Base-by-base conservation (phyloP, 1,284 basidiomycete species). In the Leccinum proliferum region DNA sequence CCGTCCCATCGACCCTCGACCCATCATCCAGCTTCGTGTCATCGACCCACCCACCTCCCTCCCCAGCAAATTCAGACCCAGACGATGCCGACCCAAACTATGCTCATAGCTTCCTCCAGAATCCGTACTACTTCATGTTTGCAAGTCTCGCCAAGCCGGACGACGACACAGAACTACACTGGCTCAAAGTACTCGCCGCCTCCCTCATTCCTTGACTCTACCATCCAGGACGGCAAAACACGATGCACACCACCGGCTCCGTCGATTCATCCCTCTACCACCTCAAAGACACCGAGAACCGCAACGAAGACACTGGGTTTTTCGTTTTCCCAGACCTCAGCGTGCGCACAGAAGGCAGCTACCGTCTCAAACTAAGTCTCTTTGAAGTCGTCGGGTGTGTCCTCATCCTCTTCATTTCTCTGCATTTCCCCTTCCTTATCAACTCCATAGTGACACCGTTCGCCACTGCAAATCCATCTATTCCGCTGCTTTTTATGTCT, bases 51-150 rank as follows among this genome's bases (percentile, higher is more conserved):
- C 73, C 67, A 50, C 69, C 69, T 0, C 73, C 73, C 10, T 66
- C 70, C 8, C 59, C 66, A 6, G 59, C 65, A 4, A 68, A 72
- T 14, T 61, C 65, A 35, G 66, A 70, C 48, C 35, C 63, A 12
- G 77, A 81, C 55, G 81, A 79, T 62, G 25, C 68, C 56, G 65
- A 79, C 64, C 65, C 68, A 41, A 72, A 72, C 55, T 74, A 76
- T 57, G 65, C 74, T 72, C 76, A 76, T 59, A 79, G 80, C 32
- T 92, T 87, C 72, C 80, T 92, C 14, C 90, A 96, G 77, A 95
- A 93, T 67, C 94, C 94, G 0, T 95, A 95, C 74, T 95, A 95
- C 73, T 96, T 97, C 76, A 94, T 95, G 86, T 96, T 94, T 69
- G 94, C 94, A 5, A 88, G 87, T 66, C 82, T 96, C 25, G 91